Base-by-base conservation (phyloP, 768 basidiomycete genomes). In the Trametes elegans region DNA sequence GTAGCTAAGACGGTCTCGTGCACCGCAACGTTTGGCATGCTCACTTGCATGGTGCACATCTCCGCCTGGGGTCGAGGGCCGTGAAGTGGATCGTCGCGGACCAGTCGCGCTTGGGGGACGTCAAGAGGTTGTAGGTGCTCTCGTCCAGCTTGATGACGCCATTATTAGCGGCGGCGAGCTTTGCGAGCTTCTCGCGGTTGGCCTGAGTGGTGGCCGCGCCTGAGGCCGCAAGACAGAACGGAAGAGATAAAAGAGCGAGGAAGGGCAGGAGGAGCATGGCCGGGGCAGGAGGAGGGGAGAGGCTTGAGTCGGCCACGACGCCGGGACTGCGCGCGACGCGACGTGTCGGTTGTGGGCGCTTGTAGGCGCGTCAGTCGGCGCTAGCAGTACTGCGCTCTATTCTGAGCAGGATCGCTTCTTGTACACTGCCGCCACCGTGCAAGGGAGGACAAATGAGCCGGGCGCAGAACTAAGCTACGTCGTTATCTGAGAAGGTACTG, bases 11-110 rank as follows among this genome's bases (percentile, higher is more conserved):
- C 5, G 10, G 23, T 14, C 9, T 18, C 3, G 6, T 18, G 11
- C 18, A 11, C n/a, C 7, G 8, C 5, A 2, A 13, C 2, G 7
- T 5, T 16, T 14, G 8, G 19, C 5, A 24, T 10, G 40, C 90
- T 72, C 63, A 92, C 95, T 77, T 88, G 88, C 97, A 99, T 41
- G 95, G 96, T n/a, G 68, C 70, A 70, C 97, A 99, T 70, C 85
- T 88, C 66, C 91, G 84, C 59, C 85, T 79, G 9, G 81, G 73
- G 62, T 85, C 87, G 58, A 97, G 70, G 0, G 97, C 97, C 1
- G 97, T 99, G 68, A 98, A 80, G 11, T 93, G 85, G 49, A 99
- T 76, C 4, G 87, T 77, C n/a, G 86, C 84, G 1, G 89, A 88
- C 87, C 95, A 99, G 61, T 87, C 84, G 58, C 97, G 85, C 57